Evolutionary conservation across 192 early-diverging fungal species (phyloP), one percentile per base, ranked within the genome.

Genomic region (Rhizophlyctis rosea): DNA sequence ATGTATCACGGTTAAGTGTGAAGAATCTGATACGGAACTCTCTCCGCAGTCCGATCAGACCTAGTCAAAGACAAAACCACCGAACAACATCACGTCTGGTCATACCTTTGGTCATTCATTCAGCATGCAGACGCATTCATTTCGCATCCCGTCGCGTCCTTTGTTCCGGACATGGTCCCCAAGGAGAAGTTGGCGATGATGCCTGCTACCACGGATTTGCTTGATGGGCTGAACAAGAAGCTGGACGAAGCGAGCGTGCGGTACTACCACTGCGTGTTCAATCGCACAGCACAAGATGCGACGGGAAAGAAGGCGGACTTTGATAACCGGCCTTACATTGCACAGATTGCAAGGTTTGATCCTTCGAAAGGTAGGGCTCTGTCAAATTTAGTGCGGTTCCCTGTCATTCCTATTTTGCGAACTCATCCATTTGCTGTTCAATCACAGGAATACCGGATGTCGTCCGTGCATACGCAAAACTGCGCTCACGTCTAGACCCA

Each of bases 301-400:
- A 82, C 79, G 54, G 79, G 79, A 49, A 67, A 81, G 23, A 69
- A 69, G 44, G 67, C 52, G 2, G 61, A 67, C 25, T 76, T 76
- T 61, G 62, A 32, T 0, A 62, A 76, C 39, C 73, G 91, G 21
- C 88, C 89, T 7, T 91, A 93, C 64, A 82, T 93, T 68, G 76
- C 87, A 51, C 91, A 93, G 76, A 82, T 93, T 50, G 84, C 89
- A 25, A 74, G 91, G 48, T 93, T 93, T 50, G 91, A 93, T 74
- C 91, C 91, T 13, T 82, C 84, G 53, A 93, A 93, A 75, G 91
- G 90, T 80, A 67, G 16, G 59, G n/a, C n/a, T n/a, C n/a, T n/a
- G n/a, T n/a, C 48, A 54, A n/a, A 28, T 33, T 24, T 47, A 13
- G 9, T n/a, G 24, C 23, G 62, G 25, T 64, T 24, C 27, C 25